Evolutionary conservation across 306 rosid species (phyloP).

Genomic region (Comarum palustre): DNA sequence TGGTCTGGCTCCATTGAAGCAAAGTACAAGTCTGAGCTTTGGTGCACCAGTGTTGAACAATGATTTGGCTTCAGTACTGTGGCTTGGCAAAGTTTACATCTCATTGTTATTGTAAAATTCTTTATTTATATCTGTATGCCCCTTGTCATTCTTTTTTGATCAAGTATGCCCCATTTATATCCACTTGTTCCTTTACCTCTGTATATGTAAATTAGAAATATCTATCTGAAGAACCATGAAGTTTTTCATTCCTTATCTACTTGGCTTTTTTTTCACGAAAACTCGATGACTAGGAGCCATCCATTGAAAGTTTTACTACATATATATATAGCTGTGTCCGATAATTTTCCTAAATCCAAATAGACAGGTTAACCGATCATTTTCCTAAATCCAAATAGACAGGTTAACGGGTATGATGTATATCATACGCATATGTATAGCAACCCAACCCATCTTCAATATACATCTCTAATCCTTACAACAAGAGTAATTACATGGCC

Average conservation of each 20-base stretch:
- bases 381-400: too few species aligned
- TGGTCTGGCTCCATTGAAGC: constrained; percentile 37
- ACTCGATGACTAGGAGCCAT: background rate
- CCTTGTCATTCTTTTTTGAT: constrained; percentile 8
- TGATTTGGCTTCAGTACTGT: constrained; percentile 31
- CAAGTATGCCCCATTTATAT: background rate
- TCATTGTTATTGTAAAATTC: constrained; percentile 65
- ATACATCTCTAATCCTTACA: background rate
- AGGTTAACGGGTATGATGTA: too few species aligned
- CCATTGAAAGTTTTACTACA: too few species aligned
- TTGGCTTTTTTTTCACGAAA: constrained; percentile 26
- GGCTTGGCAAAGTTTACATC: constrained; percentile 40
- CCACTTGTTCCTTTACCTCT: constrained; percentile 28
- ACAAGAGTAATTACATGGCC: background rate
- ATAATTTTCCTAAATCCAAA: too few species aligned
- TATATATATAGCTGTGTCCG: too few species aligned
- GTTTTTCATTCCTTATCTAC: constrained; percentile 19
- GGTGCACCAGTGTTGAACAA: constrained; percentile 19
- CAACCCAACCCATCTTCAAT: background rate
- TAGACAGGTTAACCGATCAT: too few species aligned
- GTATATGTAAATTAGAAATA: constrained; percentile 58
- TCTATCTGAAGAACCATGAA: constrained; percentile 38
- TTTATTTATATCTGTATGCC: constrained; percentile 13
- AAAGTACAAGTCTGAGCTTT: constrained; percentile 33
- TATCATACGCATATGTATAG: too few species aligned